Conservation (phyloP, 1,139 yeast species). For the Citeromyces hawaiiensis region DNA sequence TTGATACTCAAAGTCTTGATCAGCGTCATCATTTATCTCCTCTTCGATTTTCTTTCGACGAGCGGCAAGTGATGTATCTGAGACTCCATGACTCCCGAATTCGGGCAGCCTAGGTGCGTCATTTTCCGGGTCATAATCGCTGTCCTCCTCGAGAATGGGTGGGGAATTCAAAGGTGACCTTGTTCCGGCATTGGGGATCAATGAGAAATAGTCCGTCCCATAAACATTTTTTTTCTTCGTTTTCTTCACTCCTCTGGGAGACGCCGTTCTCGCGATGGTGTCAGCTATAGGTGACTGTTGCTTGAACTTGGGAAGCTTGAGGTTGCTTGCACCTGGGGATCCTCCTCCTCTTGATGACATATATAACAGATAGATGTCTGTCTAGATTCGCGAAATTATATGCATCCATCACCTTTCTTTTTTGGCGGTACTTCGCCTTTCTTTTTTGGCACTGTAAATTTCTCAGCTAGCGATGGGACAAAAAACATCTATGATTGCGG, state of each 20-base stretch:
- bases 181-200: background rate
- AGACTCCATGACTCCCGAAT: background rate
- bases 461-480: too few relatives aligned
- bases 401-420: background rate
- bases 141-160: background rate
- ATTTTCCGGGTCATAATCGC: background rate
- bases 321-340: background rate
- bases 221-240: background rate
- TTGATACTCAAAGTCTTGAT: background rate
- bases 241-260: background rate
- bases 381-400: background rate
- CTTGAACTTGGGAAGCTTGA: background rate
- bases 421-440: background rate
- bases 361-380: background rate
- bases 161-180: background rate
- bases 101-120: background rate
- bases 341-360: background rate
- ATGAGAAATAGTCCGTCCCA: background rate
- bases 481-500: too few relatives aligned
- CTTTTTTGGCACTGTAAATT: too few relatives aligned
- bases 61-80: background rate
- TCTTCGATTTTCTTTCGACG: conserved; percentile 8
- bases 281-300: background rate
- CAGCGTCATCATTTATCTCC: conserved; percentile 15
- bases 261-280: background rate